Base-by-base conservation (phyloP, 2,329 filamentous ascomycete species). In the Penicillium brasilianum region DNA sequence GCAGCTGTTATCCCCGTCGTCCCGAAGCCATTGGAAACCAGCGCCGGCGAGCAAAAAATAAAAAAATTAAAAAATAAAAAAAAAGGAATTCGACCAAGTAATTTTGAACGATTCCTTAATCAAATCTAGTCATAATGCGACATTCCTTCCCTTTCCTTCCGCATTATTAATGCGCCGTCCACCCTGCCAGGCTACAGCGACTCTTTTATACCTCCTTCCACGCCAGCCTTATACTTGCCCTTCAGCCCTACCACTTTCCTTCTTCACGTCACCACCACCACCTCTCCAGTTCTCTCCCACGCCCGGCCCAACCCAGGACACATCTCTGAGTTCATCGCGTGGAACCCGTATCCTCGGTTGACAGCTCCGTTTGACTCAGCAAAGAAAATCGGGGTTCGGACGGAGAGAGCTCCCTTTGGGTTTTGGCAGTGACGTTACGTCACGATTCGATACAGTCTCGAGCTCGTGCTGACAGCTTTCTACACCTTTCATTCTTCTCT, bases 1-100 rank as follows among this genome's bases (percentile, higher is more conserved):
- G 64, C 58, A 60, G 39, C 61, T 53, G 59, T 69, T 72, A 74
- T 73, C 68, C 69, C 72, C 72, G 70, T 65, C 65, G 50, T 58
- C 44, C 68, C 70, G 22, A 37, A 68, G 59, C 62, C 25, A 66
- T 67, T 62, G 57, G 62, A 62, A 67, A 65, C 62, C 61, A 60
- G 49, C 59, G 52, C 54, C 51, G 54, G 37, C 58, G 51, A 61
- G 55, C 32, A 28, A 49, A 46, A 49, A 49, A 34, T 4, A 34
- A 34, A 53, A 39, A 30, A 30, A 41, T n/a, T n/a, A 5, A 46
- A 16, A 32, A 54, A 54, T 43, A 18, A n/a, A 14, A 20, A 13
- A 43, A 30, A 43, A 18, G 5, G n/a, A n/a, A n/a, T n/a, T n/a
- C n/a, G n/a, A n/a, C n/a, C n/a, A n/a, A n/a, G n/a, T n/a, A n/a